Percentiles rank a stretch among this genome's conserved stretches.
Evolutionary conservation across 768 basidiomycete genomes (phyloP).

Genomic region (Phaffia australis): DNA sequence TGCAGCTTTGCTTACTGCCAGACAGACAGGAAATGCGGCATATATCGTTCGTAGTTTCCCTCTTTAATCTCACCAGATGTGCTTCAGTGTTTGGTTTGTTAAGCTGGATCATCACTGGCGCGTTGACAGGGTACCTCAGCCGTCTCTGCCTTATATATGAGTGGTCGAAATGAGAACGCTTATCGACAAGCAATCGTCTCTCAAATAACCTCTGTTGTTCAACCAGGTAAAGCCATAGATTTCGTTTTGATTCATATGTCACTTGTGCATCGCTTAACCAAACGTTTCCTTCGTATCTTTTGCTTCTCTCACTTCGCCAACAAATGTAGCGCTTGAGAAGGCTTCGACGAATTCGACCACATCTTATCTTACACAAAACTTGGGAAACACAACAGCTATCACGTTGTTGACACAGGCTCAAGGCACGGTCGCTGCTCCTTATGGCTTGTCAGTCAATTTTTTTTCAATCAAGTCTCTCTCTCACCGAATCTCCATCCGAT

Average conservation of each 20-base stretch:
- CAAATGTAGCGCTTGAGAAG: too few relatives aligned
- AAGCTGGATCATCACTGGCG: background rate
- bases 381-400: constrained; percentile 41
- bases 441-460: constrained; percentile 38
- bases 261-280: background rate
- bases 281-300: background rate
- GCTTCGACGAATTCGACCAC: background rate
- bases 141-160: constrained; percentile 42
- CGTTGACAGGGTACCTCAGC: constrained; percentile 27
- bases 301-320: background rate
- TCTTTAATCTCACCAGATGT: constrained; percentile 21
- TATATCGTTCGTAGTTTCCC: constrained; percentile 33
- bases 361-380: constrained; percentile 27
- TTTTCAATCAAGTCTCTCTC: constrained; percentile 36
- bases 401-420: constrained; percentile 40
- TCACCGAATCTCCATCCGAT: too few relatives aligned
- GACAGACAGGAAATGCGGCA: constrained; percentile 38
- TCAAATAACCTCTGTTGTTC: constrained; percentile 12
- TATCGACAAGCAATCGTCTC: constrained; percentile 38
- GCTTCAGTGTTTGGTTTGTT: background rate
- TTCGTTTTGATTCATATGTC: constrained; percentile 18
- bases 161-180: constrained; percentile 43
- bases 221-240: background rate
- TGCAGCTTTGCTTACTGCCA: constrained; percentile 34
- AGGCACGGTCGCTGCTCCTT: constrained; percentile 38